Conservation (phyloP, 768 basidiomycete species). For the Russula griseocarnosa region DNA sequence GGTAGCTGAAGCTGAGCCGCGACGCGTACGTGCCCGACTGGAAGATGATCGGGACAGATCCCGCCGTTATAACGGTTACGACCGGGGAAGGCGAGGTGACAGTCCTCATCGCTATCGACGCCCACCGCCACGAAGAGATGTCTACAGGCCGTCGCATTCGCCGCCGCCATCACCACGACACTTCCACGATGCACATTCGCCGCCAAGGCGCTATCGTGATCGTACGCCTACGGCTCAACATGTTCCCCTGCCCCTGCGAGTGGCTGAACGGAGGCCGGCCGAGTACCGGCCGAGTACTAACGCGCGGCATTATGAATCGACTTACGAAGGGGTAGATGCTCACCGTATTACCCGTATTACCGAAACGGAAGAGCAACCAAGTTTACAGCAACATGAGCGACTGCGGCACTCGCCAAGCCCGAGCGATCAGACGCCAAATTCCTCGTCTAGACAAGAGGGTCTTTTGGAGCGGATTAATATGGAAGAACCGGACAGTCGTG, state of each 20-base stretch:
- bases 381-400: not conserved
- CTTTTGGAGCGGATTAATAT: slow-evolving; percentile 16
- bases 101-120: not conserved
- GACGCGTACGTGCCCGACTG: not conserved
- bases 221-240: not conserved
- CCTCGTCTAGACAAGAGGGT: slow-evolving; percentile 5
- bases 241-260: not conserved
- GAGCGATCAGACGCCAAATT: not conserved
- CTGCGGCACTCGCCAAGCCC: not conserved
- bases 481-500: slow-evolving; percentile 3
- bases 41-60: not conserved
- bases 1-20: not conserved
- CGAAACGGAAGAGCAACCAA: not conserved
- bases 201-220: slow-evolving; percentile 1
- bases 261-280: not conserved
- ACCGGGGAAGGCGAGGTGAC: slow-evolving; percentile 2
- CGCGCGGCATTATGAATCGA: not conserved
- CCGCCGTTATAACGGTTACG: not conserved
- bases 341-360: not conserved
- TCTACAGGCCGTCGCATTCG: not conserved
- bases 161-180: slow-evolving; percentile 14
- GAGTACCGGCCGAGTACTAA: not conserved
- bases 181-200: not conserved
- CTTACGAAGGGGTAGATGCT: not conserved
- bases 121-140: not conserved